Evolutionary conservation across 495 filamentous ascomycete genomes (phyloP).

Genomic region (Talaromyces adpressus): DNA sequence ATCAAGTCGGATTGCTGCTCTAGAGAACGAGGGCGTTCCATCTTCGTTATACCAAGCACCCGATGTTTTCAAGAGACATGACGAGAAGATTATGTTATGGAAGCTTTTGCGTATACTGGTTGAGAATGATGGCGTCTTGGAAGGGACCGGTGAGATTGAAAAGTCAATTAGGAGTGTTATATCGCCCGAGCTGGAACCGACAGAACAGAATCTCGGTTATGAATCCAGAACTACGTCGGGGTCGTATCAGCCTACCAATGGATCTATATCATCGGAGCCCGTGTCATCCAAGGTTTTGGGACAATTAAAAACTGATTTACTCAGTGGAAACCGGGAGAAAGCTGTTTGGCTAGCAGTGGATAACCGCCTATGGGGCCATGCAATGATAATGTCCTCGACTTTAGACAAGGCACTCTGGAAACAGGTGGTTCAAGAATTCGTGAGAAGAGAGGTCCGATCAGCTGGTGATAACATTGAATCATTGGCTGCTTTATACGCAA

Average conservation of each 20-base stretch:
- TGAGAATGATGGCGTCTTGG: constrained; percentile 77
- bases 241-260: constrained; percentile 21
- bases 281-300: constrained; percentile 61
- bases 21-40: constrained; percentile 57
- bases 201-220: constrained; percentile 16
- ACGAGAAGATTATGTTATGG: constrained; percentile 83
- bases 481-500: constrained; percentile 82
- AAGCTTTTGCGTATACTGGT: constrained; percentile 74
- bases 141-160: constrained; percentile 66
- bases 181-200: constrained; percentile 50
- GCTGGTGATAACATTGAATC: constrained; percentile 70
- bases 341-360: constrained; percentile 95
- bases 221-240: constrained; percentile 18
- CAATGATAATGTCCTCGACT: constrained; percentile 84
- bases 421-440: constrained; percentile 89
- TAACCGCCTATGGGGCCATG: constrained; percentile 90
- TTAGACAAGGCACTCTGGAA: constrained; percentile 66
- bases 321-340: constrained; percentile 78
- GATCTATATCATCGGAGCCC: constrained; percentile 45
- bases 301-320: constrained; percentile 60
- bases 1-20: constrained; percentile 56
- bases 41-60: constrained; percentile 40
- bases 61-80: constrained; percentile 58
- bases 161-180: constrained; percentile 66
- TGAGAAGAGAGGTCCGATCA: constrained; percentile 82